Evolutionary conservation across 768 basidiomycete species (phyloP).

Genomic region (Mycena olivaceomarginata): DNA sequence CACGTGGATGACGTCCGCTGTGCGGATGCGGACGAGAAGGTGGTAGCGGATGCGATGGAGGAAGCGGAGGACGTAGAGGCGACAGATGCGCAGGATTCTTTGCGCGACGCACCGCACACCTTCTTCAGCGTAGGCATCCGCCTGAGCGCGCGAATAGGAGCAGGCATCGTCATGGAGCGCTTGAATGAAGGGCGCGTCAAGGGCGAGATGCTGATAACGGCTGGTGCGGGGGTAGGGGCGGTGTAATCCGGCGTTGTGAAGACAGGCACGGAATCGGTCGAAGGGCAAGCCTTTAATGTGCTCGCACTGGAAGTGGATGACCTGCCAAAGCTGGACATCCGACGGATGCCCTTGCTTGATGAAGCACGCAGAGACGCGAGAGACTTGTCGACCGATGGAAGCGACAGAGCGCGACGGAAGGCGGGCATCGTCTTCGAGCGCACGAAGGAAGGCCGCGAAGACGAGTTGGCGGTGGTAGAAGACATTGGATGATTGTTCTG

Average conservation of each 20-base stretch:
- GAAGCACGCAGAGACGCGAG: constrained; percentile 14
- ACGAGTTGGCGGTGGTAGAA: background rate
- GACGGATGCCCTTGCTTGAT: constrained; percentile 21
- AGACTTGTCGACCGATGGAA: constrained; percentile 19
- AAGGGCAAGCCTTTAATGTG: background rate
- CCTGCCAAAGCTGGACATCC: constrained; percentile 21
- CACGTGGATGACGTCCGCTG: background rate
- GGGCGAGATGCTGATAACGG: constrained; percentile 7
- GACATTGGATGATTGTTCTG: constrained; percentile 3
- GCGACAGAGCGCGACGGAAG: constrained; percentile 11
- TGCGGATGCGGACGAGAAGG: no score
- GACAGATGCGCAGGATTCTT: background rate
- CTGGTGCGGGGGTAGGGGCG: background rate
- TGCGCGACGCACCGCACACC: background rate
- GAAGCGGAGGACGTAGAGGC: background rate
- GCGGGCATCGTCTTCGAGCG: constrained; percentile 33
- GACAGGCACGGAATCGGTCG: constrained; percentile 24
- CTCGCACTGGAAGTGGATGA: background rate
- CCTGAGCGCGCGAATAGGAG: constrained; percentile 18
- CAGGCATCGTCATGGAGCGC: constrained; percentile 30
- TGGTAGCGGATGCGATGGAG: background rate
- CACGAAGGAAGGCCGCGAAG: constrained; percentile 13
- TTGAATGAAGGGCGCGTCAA: constrained; percentile 21
- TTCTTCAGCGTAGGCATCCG: background rate
- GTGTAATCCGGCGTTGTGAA: constrained; percentile 34